Conservation (phyloP, 352 stramenopile species). For the Globisporangium uncinulatum region DNA sequence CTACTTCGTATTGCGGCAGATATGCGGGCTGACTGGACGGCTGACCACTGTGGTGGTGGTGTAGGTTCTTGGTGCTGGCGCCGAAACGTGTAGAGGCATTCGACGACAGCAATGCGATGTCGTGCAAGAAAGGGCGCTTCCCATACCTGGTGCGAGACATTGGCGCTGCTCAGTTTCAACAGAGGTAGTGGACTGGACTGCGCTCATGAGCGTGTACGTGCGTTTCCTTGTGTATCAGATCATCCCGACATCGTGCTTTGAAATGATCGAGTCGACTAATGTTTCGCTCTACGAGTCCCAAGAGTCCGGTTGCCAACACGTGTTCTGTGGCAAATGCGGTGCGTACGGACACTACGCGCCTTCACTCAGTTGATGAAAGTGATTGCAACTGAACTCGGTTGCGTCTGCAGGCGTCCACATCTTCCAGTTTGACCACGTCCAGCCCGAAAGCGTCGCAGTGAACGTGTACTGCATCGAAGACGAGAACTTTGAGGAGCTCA, state of each 20-base stretch:
- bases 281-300: constrained; percentile 74
- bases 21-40: constrained; percentile 4
- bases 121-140: constrained; percentile 79
- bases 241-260: constrained; percentile 67
- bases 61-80: constrained; percentile 68
- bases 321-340: constrained; percentile 79
- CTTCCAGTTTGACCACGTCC: constrained; percentile 76
- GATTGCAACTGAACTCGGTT: no score
- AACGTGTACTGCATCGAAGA: constrained; percentile 81
- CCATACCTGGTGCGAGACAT: constrained; percentile 50
- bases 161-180: no score
- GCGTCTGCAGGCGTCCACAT: constrained; percentile 59
- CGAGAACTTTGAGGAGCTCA: constrained; percentile 79
- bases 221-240: constrained; percentile 35
- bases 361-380: constrained; percentile 3
- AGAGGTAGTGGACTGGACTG: no score
- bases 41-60: no score
- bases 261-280: constrained; percentile 62
- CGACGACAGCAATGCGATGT: constrained; percentile 77
- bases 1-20: no score
- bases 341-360: constrained; percentile 10
- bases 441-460: constrained; percentile 63
- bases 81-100: constrained; percentile 75
- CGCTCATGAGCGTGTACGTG: no score
- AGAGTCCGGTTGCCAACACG: constrained; percentile 59